phyloP scores from a whole-genome alignment of 345 rosid genomes.

The Eucalyptus regnans region DNA sequence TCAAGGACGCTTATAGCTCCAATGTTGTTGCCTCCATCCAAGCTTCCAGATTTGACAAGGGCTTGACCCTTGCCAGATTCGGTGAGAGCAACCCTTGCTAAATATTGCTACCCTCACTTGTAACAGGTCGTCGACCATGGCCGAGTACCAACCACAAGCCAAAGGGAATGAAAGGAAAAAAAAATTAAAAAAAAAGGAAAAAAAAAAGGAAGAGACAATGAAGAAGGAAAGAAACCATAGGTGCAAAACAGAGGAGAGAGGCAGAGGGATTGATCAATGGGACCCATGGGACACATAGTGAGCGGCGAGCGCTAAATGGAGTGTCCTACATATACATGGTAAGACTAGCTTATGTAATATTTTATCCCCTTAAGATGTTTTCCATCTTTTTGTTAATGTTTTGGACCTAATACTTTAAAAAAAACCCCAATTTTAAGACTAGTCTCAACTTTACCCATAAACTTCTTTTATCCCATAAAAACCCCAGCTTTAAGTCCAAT shows the following conservation, averaged over 20 bases:
- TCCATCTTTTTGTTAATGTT: background rate
- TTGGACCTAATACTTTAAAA: background rate
- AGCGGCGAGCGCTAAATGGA: background rate
- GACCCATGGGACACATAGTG: background rate
- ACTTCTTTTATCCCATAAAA: too few relatives aligned
- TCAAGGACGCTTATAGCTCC: background rate
- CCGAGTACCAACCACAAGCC: background rate
- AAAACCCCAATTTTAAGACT: background rate
- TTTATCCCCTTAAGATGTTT: background rate
- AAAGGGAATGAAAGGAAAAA: background rate
- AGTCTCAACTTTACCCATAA: too few relatives aligned
- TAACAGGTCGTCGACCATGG: fast-evolving
- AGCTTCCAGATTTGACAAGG: background rate
- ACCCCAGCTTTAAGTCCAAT: too few relatives aligned
- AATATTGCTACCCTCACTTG: fast-evolving
- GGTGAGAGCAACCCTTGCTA: background rate
- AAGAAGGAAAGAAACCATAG: background rate
- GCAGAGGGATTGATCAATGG: background rate
- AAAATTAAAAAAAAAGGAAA: too few relatives aligned
- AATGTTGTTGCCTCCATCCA: background rate
- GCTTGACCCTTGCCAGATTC: background rate
- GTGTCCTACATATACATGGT: background rate
- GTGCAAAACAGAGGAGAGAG: background rate
- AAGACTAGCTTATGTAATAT: too few relatives aligned
- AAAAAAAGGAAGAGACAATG: background rate